Percentiles rank a stretch among this genome's conserved stretches.
These are phyloP conservation scores for Jackrogersella minutella DNA, from an alignment of 495 filamentous ascomycete species.

Conservation along the genomic window DNA sequence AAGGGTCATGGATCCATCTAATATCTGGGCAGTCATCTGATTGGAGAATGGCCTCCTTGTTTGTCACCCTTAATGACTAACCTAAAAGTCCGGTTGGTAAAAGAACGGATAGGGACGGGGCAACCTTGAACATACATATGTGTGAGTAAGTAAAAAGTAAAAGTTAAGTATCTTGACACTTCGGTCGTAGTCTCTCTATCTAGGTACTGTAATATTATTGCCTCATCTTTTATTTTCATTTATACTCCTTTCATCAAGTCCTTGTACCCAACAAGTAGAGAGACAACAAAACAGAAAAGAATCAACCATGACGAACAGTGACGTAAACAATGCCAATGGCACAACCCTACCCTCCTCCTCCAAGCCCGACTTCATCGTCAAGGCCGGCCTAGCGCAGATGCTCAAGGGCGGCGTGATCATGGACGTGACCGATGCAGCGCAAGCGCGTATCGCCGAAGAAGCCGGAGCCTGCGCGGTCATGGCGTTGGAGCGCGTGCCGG, in stretches of 20 bases:
- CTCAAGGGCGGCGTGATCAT: slow-evolving; percentile 99
- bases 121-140: neutral
- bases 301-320: slow-evolving; percentile 41
- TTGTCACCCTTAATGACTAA: slow-evolving; percentile 22
- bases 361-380: slow-evolving; percentile 71
- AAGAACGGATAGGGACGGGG: slow-evolving; percentile 22
- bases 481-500: slow-evolving; percentile 97
- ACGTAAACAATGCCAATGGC: slow-evolving; percentile 33
- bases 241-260: neutral
- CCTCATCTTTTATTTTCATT: neutral
- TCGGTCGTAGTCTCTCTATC: slow-evolving; percentile 1
- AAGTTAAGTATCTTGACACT: neutral
- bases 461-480: slow-evolving; percentile 96
- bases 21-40: slow-evolving; percentile 18
- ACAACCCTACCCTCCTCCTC: slow-evolving; percentile 16
- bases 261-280: neutral
- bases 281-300: neutral
- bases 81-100: slow-evolving; percentile 9
- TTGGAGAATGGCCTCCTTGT: slow-evolving; percentile 20
- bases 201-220: neutral
- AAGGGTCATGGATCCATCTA: slow-evolving; percentile 17
- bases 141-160: slow-evolving; percentile 19
- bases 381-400: slow-evolving; percentile 95
- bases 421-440: slow-evolving; percentile 94
- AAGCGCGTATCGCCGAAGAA: slow-evolving; percentile 97